Percentiles rank a stretch among this genome's conserved stretches.
Evolutionary conservation across 108 stramenopile genomes (phyloP).

Genomic region (Skeletonema tropicum): DNA sequence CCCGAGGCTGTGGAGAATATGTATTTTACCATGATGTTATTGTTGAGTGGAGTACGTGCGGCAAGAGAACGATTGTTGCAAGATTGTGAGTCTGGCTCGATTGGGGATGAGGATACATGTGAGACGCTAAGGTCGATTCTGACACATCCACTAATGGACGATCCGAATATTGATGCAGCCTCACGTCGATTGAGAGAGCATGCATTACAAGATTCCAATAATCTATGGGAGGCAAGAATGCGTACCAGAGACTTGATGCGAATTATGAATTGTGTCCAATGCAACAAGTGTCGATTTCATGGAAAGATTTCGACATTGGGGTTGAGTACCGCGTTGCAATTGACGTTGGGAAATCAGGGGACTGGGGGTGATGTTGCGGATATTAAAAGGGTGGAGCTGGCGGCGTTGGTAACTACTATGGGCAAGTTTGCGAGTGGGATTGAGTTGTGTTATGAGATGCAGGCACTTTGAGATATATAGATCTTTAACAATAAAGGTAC

Average conservation of each 20-base stretch:
- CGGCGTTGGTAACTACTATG: slow-evolving; percentile 77
- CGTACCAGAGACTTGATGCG: slow-evolving; percentile 87
- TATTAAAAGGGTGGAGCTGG: slow-evolving; percentile 86
- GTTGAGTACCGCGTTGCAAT: slow-evolving; percentile 86
- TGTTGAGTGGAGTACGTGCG: slow-evolving; percentile 82
- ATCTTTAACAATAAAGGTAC: background rate
- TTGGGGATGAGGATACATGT: slow-evolving; percentile 44
- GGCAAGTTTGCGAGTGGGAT: slow-evolving; percentile 87
- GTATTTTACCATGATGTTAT: slow-evolving; percentile 93
- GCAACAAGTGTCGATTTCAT: slow-evolving; percentile 95
- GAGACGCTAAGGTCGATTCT: slow-evolving; percentile 53
- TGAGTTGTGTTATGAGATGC: slow-evolving; percentile 73
- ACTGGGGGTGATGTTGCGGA: slow-evolving; percentile 67
- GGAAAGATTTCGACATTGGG: slow-evolving; percentile 91
- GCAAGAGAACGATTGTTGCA: slow-evolving; percentile 70
- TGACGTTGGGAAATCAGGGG: slow-evolving; percentile 71
- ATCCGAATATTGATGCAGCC: slow-evolving; percentile 67
- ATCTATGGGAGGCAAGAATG: slow-evolving; percentile 88
- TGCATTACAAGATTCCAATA: slow-evolving; percentile 58
- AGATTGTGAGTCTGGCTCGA: slow-evolving; percentile 66
- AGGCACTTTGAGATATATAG: slow-evolving; percentile 15
- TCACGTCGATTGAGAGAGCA: slow-evolving; percentile 61
- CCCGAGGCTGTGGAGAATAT: slow-evolving; percentile 92
- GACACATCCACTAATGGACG: slow-evolving; percentile 55
- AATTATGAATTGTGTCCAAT: slow-evolving; percentile 98